These are phyloP conservation scores for Apiospora sp. DNA, from an alignment of 2,329 filamentous ascomycete genomes.

Conservation along the genomic window DNA sequence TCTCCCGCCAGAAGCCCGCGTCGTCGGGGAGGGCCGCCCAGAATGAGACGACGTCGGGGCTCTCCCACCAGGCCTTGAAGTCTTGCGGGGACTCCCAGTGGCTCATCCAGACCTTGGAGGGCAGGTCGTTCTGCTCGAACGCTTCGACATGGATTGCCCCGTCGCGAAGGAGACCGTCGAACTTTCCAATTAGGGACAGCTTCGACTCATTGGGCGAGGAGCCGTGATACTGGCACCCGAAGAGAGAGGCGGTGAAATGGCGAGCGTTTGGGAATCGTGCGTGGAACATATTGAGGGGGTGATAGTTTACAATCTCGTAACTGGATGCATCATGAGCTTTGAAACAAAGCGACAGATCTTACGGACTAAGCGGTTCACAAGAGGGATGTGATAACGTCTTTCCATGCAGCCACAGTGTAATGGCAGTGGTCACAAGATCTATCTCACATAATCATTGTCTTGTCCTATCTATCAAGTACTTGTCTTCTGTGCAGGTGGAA, in stretches of 20 bases:
- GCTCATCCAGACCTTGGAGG: constrained; percentile 9
- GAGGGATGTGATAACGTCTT: too few relatives aligned
- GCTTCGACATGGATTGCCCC: neutral
- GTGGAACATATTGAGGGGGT: neutral
- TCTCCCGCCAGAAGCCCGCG: constrained; percentile 21
- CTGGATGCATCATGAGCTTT: too few relatives aligned
- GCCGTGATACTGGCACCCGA: constrained; percentile 6
- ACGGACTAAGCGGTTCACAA: too few relatives aligned
- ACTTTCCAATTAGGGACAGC: neutral
- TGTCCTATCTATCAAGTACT: too few relatives aligned
- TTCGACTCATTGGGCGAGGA: neutral
- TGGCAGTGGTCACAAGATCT: too few relatives aligned
- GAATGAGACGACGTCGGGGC: neutral
- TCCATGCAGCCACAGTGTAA: too few relatives aligned
- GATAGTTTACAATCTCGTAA: too few relatives aligned
- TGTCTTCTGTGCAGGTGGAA: too few relatives aligned
- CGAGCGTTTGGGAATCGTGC: constrained; percentile 17
- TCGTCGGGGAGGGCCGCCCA: constrained; percentile 1
- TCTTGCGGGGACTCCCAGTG: constrained; percentile 14
- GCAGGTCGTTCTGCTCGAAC: constrained; percentile 18
- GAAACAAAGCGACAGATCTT: too few relatives aligned
- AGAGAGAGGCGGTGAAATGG: constrained; percentile 1
- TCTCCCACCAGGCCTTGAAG: constrained; percentile 18
- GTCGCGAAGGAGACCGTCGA: neutral
- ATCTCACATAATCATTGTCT: too few relatives aligned